These are phyloP conservation scores for Pleurotus platypus DNA, from an alignment of 768 basidiomycete species.

Conservation along the genomic window DNA sequence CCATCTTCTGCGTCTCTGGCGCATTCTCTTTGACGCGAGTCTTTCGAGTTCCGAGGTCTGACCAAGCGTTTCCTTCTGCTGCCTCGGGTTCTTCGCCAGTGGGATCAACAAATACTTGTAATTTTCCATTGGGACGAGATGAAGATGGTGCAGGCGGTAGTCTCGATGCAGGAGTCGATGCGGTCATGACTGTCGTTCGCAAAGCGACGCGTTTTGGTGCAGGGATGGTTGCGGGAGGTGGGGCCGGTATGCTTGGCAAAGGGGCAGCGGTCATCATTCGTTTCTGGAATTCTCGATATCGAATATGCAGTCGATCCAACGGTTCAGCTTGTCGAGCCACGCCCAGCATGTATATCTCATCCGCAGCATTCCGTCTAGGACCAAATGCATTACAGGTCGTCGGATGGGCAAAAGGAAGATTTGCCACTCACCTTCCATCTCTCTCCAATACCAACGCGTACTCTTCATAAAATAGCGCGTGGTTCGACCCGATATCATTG, in stretches of 20 bases:
- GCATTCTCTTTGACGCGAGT: slow-evolving; percentile 78
- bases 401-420: slow-evolving; percentile 2
- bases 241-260: slow-evolving; percentile 32
- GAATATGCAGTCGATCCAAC: slow-evolving; percentile 71
- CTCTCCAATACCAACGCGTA: slow-evolving; percentile 83
- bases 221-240: slow-evolving; percentile 28
- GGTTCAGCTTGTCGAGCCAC: slow-evolving; percentile 82
- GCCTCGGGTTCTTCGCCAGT: slow-evolving; percentile 45
- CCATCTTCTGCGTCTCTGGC: slow-evolving; percentile 64
- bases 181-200: slow-evolving; percentile 34
- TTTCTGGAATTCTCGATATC: slow-evolving; percentile 86
- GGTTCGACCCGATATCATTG: slow-evolving; percentile 84
- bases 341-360: slow-evolving; percentile 83
- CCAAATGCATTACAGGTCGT: slow-evolving; percentile 6
- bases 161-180: slow-evolving; percentile 27
- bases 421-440: slow-evolving; percentile 61
- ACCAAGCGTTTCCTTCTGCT: slow-evolving; percentile 48
- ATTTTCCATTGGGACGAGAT: slow-evolving; percentile 31
- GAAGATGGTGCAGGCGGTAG: slow-evolving; percentile 31
- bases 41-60: slow-evolving; percentile 75
- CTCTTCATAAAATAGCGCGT: slow-evolving; percentile 88
- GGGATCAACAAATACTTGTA: slow-evolving; percentile 76
- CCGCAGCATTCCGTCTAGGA: slow-evolving; percentile 80
- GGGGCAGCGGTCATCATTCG: slow-evolving; percentile 69
- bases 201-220: slow-evolving; percentile 26